A percentile compares a stretch with the other conserved stretches of the same genome.
Conservation (phyloP, 176 grass and related monocot genomes). For the Cenchrus americanus region DNA sequence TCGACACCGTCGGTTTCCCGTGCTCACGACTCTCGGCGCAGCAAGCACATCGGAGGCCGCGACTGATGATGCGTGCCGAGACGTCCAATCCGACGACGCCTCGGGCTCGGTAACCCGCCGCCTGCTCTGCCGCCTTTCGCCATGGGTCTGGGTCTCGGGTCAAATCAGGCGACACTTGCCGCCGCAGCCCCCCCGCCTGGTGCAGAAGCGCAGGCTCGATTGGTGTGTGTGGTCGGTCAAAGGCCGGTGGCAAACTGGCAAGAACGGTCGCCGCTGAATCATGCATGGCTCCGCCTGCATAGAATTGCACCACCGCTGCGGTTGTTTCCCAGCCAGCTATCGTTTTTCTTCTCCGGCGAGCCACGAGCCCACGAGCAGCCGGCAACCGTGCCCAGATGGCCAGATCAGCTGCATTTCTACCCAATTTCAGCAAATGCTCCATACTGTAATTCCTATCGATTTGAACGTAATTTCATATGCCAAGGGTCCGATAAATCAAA, state of each 20-base stretch:
- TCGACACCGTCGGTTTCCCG: background rate
- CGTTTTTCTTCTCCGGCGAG: background rate
- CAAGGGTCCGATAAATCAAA: no score
- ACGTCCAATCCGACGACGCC: slow-evolving; percentile 25
- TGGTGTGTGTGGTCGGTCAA: background rate
- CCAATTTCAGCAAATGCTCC: background rate
- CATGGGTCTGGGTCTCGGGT: slow-evolving; percentile 7
- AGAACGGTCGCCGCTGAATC: background rate
- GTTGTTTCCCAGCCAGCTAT: slow-evolving; percentile 16
- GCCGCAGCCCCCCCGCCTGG: background rate
- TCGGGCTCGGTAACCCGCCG: background rate
- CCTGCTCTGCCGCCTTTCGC: background rate
- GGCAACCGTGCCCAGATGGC: no score
- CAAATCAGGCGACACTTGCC: slow-evolving; percentile 3
- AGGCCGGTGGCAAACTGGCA: background rate
- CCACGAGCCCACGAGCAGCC: no score
- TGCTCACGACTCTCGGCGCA: background rate
- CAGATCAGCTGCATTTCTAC: background rate
- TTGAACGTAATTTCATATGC: background rate
- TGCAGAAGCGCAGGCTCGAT: background rate
- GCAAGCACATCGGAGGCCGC: background rate
- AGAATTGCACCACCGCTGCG: background rate
- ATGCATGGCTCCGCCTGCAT: background rate
- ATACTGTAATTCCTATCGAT: background rate
- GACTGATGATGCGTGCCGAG: slow-evolving; percentile 8